Evolutionary conservation across 495 filamentous ascomycete species (phyloP).

Genomic region (Daldinia caldariorum): DNA sequence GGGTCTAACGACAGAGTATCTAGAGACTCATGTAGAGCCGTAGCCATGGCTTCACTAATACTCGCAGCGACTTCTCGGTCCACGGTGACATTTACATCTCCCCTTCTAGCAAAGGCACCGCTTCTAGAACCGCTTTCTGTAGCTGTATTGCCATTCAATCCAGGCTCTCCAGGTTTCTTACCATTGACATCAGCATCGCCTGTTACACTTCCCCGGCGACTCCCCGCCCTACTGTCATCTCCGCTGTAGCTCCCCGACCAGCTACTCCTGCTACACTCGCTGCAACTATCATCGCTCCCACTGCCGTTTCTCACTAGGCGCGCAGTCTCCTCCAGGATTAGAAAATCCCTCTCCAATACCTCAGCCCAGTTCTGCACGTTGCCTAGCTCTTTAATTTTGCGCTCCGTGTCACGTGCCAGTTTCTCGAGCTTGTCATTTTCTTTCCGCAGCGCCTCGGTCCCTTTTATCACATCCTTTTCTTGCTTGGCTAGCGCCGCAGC

Average conservation of each 20-base stretch:
- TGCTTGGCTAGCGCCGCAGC: constrained; percentile 73
- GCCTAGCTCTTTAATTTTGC: constrained; percentile 88
- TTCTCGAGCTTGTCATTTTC: constrained; percentile 77
- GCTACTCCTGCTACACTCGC: constrained; percentile 45
- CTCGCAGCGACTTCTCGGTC: constrained; percentile 37
- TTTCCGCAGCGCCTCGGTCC: constrained; percentile 71
- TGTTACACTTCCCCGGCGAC: constrained; percentile 46
- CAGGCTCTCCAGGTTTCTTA: constrained; percentile 25
- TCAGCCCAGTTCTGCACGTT: constrained; percentile 99
- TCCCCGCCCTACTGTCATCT: constrained; percentile 46
- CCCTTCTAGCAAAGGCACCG: background rate
- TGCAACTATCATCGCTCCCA: constrained; percentile 43
- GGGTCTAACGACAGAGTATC: constrained; percentile 18
- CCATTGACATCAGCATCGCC: constrained; percentile 32
- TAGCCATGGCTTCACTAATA: constrained; percentile 45
- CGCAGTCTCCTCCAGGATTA: constrained; percentile 88
- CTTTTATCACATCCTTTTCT: constrained; percentile 71
- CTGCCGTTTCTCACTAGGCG: constrained; percentile 66
- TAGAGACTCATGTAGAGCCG: constrained; percentile 33
- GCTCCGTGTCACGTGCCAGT: constrained; percentile 72
- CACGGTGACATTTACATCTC: constrained; percentile 24
- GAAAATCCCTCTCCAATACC: constrained; percentile 89
- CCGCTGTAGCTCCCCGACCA: constrained; percentile 52
- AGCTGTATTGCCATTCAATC: constrained; percentile 12
- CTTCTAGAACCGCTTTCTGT: background rate